Conservation (phyloP, 106 monocot genomes). For the Allium sativum region DNA sequence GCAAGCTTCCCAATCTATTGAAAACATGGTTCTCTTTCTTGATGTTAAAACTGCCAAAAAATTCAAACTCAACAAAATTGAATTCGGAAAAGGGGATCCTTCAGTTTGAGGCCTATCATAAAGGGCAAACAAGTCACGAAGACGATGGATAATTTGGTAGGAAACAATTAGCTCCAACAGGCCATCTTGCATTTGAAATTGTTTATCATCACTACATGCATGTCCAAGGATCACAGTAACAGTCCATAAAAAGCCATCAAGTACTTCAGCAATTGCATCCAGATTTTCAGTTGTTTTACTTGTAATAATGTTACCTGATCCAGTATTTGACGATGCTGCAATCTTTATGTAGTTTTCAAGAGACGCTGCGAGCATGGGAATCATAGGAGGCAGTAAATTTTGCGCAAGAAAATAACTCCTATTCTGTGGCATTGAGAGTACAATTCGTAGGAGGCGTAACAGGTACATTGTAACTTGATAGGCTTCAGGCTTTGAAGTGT, state of each 20-base stretch:
- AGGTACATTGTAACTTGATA: constrained; percentile 82
- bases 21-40: constrained; percentile 43
- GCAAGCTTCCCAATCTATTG: constrained; percentile 70
- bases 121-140: constrained; percentile 91
- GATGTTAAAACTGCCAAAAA: constrained; percentile 78
- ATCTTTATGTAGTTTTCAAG: constrained; percentile 97
- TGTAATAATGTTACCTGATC: constrained; percentile 21
- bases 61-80: constrained; percentile 78
- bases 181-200: constrained; percentile 81
- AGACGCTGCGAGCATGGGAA: constrained; percentile 80
- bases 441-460: constrained; percentile 51
- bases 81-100: constrained; percentile 90
- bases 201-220: constrained; percentile 44
- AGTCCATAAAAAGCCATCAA: constrained; percentile 78
- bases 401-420: constrained; percentile 82
- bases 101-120: constrained; percentile 90
- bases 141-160: constrained; percentile 83
- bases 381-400: constrained; percentile 93
- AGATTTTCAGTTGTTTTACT: constrained; percentile 57
- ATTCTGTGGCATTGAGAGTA: constrained; percentile 67
- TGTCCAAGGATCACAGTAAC: constrained; percentile 64
- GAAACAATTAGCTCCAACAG: constrained; percentile 76
- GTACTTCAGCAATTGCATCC: constrained; percentile 62
- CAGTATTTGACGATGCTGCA: constrained; percentile 70
- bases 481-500: constrained; percentile 84